Base-by-base conservation (phyloP, 2,329 filamentous ascomycete species). In the Hypoxylon sp. region DNA sequence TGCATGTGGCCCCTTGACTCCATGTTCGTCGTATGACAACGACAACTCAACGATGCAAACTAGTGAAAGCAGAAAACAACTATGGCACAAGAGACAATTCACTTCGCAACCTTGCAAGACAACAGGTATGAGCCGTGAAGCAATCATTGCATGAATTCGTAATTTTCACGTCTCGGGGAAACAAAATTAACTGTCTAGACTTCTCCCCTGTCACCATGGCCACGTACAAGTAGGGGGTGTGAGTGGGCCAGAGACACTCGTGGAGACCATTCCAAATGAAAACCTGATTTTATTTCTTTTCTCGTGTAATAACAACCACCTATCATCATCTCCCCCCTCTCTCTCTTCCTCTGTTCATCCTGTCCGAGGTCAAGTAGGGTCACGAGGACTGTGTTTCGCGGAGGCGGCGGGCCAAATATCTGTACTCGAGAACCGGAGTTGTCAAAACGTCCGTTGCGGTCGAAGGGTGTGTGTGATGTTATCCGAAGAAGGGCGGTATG, bases 281-380 rank as follows among this genome's bases (percentile, higher is more conserved):
- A 77, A 77, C 74, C 75, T 76, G 74, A 75, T 77, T 78, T 77
- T 78, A 77, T 76, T 76, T 75, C 70, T 78, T 78, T 77, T 76
- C 75, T 67, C 64, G 73, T 74, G 72, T 77, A 77, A 75, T 74
- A 74, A 75, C 56, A 67, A 73, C 55, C 53, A 51, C 71, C 68
- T 74, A 68, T 73, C 74, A 69, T 72, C 71, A 74, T 67, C 64
- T 46, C 23, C 69, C n/a, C n/a, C 65, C 67, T 71, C 71, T 53
- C 70, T 68, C 61, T 67, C 69, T 68, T 65, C 68, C n/a, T 43
- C 38, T 43, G 38, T 67, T 60, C 71, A 53, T 70, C 70, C 71
- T 70, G 71, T 70, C 61, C 68, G 72, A 63, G 60, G 69, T 68
- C 60, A 72, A 56, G 63, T 68, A 59, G 69, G 63, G 62, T 62